Evolutionary conservation across 2,329 filamentous ascomycete species (phyloP).

Genomic region (Parascedosporium putredinis): DNA sequence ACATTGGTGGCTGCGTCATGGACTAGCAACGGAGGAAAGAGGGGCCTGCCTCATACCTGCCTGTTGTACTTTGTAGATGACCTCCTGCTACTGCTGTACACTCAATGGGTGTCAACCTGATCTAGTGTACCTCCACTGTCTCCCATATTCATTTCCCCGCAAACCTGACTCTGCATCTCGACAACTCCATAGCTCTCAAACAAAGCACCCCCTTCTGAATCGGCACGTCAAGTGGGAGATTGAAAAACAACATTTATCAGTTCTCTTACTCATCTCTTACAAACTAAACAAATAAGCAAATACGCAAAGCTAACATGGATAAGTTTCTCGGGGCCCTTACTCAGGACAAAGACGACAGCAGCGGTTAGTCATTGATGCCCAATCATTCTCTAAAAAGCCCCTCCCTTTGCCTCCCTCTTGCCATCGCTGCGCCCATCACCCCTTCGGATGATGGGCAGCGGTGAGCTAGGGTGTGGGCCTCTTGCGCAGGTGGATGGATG

Average conservation of each 20-base stretch:
- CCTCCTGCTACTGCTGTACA: no score
- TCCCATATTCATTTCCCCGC: no score
- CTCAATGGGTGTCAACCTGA: no score
- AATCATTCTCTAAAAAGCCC: not conserved
- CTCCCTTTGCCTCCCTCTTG: not conserved
- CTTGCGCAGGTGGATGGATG: not conserved
- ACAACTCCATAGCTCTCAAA: not conserved
- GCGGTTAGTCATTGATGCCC: not conserved
- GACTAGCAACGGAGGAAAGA: no score
- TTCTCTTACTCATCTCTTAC: not conserved
- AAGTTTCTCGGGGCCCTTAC: conserved; percentile 5
- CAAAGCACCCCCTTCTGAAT: not conserved
- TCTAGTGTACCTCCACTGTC: no score
- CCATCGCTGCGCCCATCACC: not conserved
- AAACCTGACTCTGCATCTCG: no score
- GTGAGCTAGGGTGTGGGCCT: not conserved
- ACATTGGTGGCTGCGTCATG: no score
- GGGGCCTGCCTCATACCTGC: no score
- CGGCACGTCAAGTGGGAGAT: not conserved
- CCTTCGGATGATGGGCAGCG: not conserved
- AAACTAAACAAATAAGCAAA: no score
- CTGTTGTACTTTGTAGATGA: no score
- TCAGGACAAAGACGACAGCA: not conserved
- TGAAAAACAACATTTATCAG: not conserved
- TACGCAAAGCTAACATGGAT: not conserved